phyloP scores from a whole-genome alignment of 2,329 filamentous ascomycete genomes.

The Ceratocystis cacaofunesta region DNA sequence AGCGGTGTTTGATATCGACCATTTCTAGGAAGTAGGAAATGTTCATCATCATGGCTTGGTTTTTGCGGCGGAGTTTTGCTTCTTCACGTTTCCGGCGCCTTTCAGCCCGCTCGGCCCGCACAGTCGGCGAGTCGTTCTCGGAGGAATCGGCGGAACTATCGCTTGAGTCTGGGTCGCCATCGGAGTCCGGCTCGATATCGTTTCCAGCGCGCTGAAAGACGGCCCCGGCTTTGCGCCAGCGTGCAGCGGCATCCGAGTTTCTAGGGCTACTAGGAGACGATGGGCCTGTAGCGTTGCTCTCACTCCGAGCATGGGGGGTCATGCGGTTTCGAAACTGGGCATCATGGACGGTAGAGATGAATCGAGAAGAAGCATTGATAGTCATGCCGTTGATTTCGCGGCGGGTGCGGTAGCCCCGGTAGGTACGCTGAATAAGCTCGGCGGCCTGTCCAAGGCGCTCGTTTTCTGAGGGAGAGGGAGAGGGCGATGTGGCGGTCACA shows the following conservation, averaged over 20 bases:
- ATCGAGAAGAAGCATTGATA: slow-evolving; percentile 54
- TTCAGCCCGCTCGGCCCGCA: slow-evolving; percentile 27
- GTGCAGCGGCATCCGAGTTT: slow-evolving; percentile 30
- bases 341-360: slow-evolving; percentile 51
- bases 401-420: slow-evolving; percentile 60
- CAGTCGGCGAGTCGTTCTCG: slow-evolving; percentile 20
- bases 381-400: slow-evolving; percentile 55
- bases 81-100: slow-evolving; percentile 27
- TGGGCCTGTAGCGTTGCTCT: slow-evolving; percentile 15
- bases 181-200: slow-evolving; percentile 40
- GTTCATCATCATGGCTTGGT: slow-evolving; percentile 65
- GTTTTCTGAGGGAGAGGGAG: slow-evolving; percentile 3
- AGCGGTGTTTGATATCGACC: slow-evolving; percentile 75
- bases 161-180: slow-evolving; percentile 24
- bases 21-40: slow-evolving; percentile 75
- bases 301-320: slow-evolving; percentile 28
- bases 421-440: slow-evolving; percentile 52
- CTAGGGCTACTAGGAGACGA: slow-evolving; percentile 17
- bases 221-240: slow-evolving; percentile 59
- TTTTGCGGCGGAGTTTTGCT: slow-evolving; percentile 30
- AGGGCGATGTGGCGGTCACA: slow-evolving; percentile 15
- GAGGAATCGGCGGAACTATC: slow-evolving; percentile 20
- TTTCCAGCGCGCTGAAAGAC: slow-evolving; percentile 59
- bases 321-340: slow-evolving; percentile 38
- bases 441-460: slow-evolving; percentile 31